phyloP scores from a whole-genome alignment of 306 rosid species.

The Delonix regia region DNA sequence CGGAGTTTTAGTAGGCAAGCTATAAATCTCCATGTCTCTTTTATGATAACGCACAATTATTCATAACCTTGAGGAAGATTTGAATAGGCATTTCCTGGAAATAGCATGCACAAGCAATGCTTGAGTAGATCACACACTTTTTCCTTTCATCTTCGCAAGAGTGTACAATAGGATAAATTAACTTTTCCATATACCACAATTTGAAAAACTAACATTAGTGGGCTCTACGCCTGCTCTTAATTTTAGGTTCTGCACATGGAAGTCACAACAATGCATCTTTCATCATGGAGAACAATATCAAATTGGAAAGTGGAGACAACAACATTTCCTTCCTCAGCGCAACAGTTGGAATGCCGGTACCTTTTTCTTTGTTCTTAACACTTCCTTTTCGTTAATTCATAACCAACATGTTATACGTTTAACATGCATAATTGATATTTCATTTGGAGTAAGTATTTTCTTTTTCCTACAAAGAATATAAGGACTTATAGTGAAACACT shows the following conservation, averaged over 20 bases:
- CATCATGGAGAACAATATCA: constrained; percentile 44
- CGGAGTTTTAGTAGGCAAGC: constrained; percentile 68
- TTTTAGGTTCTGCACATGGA: constrained; percentile 81
- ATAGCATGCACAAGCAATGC: neutral
- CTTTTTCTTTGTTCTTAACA: constrained; percentile 16
- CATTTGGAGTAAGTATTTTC: too few species aligned
- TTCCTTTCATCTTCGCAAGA: neutral
- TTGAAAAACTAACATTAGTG: constrained; percentile 8
- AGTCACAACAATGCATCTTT: constrained; percentile 37
- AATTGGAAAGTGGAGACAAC: constrained; percentile 59
- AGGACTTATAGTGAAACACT: neutral
- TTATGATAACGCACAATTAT: neutral
- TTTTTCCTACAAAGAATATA: neutral
- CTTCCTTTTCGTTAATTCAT: constrained; percentile 31
- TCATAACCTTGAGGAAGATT: neutral
- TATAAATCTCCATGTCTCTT: constrained; percentile 16
- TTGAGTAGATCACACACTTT: neutral
- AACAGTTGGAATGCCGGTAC: constrained; percentile 88
- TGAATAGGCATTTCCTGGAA: too few species aligned
- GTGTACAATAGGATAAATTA: too few species aligned
- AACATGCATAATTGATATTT: neutral
- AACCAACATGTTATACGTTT: constrained; percentile 2
- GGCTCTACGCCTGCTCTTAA: constrained; percentile 18
- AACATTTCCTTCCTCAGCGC: constrained; percentile 80
- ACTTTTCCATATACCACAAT: neutral